phyloP scores from a whole-genome alignment of 23 red algal genomes.

The Gracilaria caudata region DNA sequence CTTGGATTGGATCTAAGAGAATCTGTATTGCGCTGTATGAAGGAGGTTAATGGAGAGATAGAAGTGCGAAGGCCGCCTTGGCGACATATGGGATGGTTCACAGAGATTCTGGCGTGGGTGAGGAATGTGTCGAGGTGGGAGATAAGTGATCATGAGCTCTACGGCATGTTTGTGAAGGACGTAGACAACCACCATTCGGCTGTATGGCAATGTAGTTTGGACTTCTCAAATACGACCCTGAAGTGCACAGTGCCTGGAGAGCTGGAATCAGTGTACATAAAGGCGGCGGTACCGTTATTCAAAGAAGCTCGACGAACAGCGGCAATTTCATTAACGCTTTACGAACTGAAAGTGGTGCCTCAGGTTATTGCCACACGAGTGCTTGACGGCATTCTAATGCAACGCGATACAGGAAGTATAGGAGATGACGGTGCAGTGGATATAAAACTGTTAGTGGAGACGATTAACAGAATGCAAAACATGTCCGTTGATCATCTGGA shows the following conservation, averaged over 20 bases:
- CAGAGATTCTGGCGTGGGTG: background rate
- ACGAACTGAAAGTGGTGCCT: background rate
- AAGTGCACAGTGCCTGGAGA: background rate
- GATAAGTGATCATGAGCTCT: background rate
- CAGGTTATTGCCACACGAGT: background rate
- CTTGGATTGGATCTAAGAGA: background rate
- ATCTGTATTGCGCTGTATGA: background rate
- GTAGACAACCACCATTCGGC: background rate
- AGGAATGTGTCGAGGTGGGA: background rate
- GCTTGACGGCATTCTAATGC: background rate
- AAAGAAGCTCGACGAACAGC: slow-evolving; percentile 19
- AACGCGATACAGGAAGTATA: background rate
- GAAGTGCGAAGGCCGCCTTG: background rate
- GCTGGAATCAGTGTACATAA: background rate
- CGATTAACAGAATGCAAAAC: background rate
- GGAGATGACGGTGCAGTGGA: background rate
- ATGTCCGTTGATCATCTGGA: background rate
- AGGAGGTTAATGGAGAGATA: background rate
- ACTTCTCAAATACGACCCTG: background rate
- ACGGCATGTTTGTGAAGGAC: background rate
- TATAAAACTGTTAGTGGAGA: background rate
- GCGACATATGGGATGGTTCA: background rate
- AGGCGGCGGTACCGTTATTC: background rate
- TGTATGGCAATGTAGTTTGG: background rate
- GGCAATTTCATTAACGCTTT: background rate